Conservation (phyloP, 192 early-diverging fungal genomes). For the Coemansia biformis region DNA sequence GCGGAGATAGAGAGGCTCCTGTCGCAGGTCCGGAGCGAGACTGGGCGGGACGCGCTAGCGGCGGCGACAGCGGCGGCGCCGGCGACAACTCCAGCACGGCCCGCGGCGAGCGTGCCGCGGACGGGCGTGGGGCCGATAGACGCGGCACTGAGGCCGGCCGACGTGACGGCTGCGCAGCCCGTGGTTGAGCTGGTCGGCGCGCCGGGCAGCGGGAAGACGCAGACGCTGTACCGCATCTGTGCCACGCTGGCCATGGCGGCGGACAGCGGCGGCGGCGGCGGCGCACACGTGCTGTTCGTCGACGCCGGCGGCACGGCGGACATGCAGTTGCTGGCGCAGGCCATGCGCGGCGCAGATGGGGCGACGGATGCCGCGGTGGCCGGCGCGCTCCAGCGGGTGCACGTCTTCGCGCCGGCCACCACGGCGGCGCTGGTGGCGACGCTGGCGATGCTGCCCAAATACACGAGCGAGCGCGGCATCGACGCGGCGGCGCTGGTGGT, state of each 20-base stretch:
- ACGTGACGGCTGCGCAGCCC: background rate
- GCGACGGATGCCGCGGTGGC: background rate
- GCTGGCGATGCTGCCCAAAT: conserved; percentile 24
- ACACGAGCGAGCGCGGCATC: conserved; percentile 2
- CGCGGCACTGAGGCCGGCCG: conserved; percentile 1
- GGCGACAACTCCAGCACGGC: background rate
- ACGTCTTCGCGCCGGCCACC: conserved; percentile 23
- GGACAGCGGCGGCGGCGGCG: too few relatives aligned
- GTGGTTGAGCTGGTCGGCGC: conserved; percentile 31
- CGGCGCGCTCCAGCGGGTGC: conserved; percentile 14
- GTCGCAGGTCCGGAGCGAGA: conserved; percentile 21
- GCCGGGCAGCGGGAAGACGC: conserved; percentile 43
- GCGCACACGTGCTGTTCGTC: conserved; percentile 17
- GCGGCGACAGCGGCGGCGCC: background rate
- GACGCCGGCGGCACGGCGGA: conserved; percentile 28
- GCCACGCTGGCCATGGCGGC: conserved; percentile 8
- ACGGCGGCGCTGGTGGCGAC: conserved; percentile 29
- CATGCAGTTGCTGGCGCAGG: conserved; percentile 7
- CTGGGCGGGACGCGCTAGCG: conserved; percentile 9
- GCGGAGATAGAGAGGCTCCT: conserved; percentile 24
- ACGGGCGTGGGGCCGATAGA: conserved; percentile 21
- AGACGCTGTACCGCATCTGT: conserved; percentile 29
- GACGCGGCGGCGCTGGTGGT: conserved; percentile 6
- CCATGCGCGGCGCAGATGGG: background rate
- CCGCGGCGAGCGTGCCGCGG: background rate